Base-by-base conservation (phyloP, 805 yeast genomes). In the Torulaspora gathmanii region DNA sequence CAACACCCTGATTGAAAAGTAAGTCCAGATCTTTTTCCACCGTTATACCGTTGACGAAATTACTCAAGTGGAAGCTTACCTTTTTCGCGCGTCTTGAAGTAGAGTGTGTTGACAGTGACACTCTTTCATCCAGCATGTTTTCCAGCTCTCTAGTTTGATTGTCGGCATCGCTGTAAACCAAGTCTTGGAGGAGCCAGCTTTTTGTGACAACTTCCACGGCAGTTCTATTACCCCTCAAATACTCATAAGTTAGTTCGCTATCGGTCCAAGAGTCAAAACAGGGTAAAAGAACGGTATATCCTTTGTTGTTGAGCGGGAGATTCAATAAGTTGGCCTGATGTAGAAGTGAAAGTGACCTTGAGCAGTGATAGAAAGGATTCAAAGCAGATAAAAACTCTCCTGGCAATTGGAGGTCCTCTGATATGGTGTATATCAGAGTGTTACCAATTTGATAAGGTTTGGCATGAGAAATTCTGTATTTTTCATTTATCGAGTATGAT, bases 1-100 rank as follows among this genome's bases (percentile, higher is more conserved):
- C 78, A 0, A 90, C 95, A 1, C 98, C 98, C 60, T 85, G 83
- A 51, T 78, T 80, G 60, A 86, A 90, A 11, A 90, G 58, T 5
- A 86, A 74, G 59, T 90, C 96, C 1, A 78, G 65, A 47, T 77
- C 73, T 42, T 72, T 49, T 30, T 52, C 31, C 4, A 69, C 36
- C 5, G 49, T 33, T 6, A 64, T 33, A 8, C 51, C 53, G 10
- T 58, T 53, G 28, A 50, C 50, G 6, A 60, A 50, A 15, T 64
- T 46, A 25, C 52, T 52, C 5, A 58, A 33, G 1, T 44, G 35
- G 12, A 61, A 13, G 1, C 42, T 36, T 4, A 52, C 23, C 13
- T 47, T 16, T 5, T 26, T 34, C 13, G 40, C 38, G 9, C 33
- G 30, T 3, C 57, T 50, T 10, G 55, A 52, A 1, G 33, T 11